A percentile compares a stretch with the other conserved stretches of the same genome.
Conservation (phyloP, 495 filamentous ascomycete species). For the Annulohypoxylon bovei region DNA sequence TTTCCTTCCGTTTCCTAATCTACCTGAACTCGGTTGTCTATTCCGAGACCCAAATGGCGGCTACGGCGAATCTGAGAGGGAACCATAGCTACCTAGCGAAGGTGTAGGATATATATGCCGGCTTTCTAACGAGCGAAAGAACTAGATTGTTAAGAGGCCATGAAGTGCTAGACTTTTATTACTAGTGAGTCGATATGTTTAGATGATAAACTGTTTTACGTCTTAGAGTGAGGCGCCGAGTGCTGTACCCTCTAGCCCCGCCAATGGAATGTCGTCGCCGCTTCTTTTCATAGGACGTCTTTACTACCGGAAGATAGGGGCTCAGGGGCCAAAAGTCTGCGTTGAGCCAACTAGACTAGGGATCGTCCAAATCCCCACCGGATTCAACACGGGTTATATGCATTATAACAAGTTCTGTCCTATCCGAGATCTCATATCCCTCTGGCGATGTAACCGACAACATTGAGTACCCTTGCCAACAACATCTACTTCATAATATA, state of each 20-base stretch:
- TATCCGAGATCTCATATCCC: not conserved
- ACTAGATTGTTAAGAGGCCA: not conserved
- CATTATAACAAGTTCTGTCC: not conserved
- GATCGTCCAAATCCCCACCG: not conserved
- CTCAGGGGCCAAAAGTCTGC: not conserved
- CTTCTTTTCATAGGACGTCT: not conserved
- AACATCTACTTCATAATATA: not conserved
- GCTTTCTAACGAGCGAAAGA: not conserved
- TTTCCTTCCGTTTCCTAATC: not conserved
- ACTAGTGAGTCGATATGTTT: not conserved
- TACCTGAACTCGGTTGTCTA: not conserved
- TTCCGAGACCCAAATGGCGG: not conserved
- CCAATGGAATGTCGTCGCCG: not conserved
- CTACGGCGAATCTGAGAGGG: not conserved
- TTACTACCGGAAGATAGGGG: not conserved
- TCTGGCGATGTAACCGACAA: conserved; percentile 1
- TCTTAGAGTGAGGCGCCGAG: not conserved
- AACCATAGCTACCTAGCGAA: too few relatives aligned
- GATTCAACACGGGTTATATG: not conserved
- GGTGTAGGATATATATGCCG: not conserved
- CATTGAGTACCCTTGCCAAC: not conserved
- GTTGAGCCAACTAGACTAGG: not conserved
- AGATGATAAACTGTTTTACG: not conserved
- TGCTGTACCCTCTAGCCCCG: not conserved
- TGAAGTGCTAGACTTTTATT: not conserved